These are phyloP conservation scores for Lentinula sp. DNA, from an alignment of 768 basidiomycete genomes.

Conservation along the genomic window DNA sequence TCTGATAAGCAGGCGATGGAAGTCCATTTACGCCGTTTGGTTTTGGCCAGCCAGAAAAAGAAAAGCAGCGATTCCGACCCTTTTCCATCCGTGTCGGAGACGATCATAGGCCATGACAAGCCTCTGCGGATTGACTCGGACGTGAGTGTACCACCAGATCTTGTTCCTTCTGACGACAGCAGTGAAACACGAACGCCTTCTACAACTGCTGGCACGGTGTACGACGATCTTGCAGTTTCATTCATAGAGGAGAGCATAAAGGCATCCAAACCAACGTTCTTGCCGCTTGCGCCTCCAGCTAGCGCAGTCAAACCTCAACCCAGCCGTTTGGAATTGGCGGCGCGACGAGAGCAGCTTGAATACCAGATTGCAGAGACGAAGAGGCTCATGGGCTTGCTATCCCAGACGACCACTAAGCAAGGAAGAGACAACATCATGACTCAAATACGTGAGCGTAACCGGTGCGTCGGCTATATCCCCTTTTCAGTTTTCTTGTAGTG, in stretches of 20 bases:
- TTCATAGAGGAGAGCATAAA: constrained; percentile 56
- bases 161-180: not conserved
- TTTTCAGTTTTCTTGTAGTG: constrained; percentile 1
- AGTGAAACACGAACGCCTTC: not conserved
- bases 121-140: not conserved
- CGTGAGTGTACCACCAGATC: not conserved
- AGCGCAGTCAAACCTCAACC: constrained; percentile 9
- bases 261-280: constrained; percentile 25
- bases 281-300: constrained; percentile 8
- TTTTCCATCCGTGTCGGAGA: constrained; percentile 11
- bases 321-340: constrained; percentile 28
- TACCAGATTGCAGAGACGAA: constrained; percentile 50
- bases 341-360: constrained; percentile 41
- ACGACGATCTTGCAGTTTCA: constrained; percentile 50
- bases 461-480: constrained; percentile 35
- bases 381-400: constrained; percentile 39
- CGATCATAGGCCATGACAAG: not conserved
- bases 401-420: constrained; percentile 39
- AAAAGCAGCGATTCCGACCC: not conserved
- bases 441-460: constrained; percentile 41
- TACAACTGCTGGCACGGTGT: constrained; percentile 17
- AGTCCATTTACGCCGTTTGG: constrained; percentile 30
- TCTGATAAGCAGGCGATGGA: constrained; percentile 33
- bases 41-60: constrained; percentile 15
- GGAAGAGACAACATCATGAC: constrained; percentile 43